Base-by-base conservation (phyloP, 371 early-diverging fungal species). In the Mucor sp. region DNA sequence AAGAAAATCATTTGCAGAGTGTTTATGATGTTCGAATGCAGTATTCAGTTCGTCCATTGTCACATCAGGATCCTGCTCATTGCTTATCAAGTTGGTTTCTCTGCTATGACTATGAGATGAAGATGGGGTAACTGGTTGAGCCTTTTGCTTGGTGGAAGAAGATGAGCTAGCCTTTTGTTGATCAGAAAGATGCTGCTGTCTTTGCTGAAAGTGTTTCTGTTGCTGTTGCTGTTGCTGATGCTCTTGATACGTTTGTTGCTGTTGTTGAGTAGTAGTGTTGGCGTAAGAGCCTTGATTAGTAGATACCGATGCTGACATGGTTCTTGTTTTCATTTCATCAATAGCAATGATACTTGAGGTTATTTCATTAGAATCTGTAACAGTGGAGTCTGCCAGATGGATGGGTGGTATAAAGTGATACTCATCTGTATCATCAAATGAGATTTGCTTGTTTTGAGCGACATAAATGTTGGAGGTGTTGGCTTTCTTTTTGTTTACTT, bases 341-440 rank as follows among this genome's bases (percentile, higher is more conserved):
- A 53, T 25, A 53, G 53, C 53, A 15, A 53, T 25, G 14, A 53
- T 53, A 53, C 53, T 53, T 5, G 53, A 53, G 14, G 53, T 53
- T 4, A 53, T 14, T 14, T 53, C 53, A 53, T 53, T 53, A 3
- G 47, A 47, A 14, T 53, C 27, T 11, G 53, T 4, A 11, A 15
- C 6, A 53, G 5, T 53, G 53, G 53, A 53, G 5, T 15, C 53
- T 2, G 53, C 53, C 15, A 12, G 1, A 25, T 53, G 25, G 6
- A 53, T 25, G 1, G 53, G 53, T 6, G 53, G 53, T 11, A 53
- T 53, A 37, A 35, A 56, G 9, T 56, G 63, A 0, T 33, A 37
- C 25, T 55, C 41, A 19, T 63, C 56, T 17, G 37, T 37, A 37
- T 53, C 41, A n/a, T 63, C 56, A 55, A 63, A 63, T 6, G 50